Base-by-base conservation (phyloP, 345 rosid species). In the Aquilaria sinensis region DNA sequence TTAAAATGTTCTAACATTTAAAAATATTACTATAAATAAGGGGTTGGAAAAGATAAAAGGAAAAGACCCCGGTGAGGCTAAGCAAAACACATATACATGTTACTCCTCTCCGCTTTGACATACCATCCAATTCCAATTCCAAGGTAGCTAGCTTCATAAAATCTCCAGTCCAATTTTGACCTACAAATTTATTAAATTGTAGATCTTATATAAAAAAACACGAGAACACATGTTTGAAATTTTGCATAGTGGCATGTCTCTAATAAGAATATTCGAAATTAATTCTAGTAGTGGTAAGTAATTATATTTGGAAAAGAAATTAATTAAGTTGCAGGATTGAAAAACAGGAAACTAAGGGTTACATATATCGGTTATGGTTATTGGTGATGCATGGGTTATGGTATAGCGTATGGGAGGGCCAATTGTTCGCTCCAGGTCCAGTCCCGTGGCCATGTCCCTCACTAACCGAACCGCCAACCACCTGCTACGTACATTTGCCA, bases 361-460 rank as follows among this genome's bases (percentile, higher is more conserved):
- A 16, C 0, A 16, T 16, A 16, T 16, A 16, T 16, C 23, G 23
- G 23, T 16, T 16, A 16, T 16, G 8, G 43, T 37, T 37, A 37
- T 37, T 56, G 53, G 57, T 54, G 48, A 16, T 33, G 23, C 23
- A 16, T 16, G 23, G 23, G 23, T 16, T 16, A 16, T 16, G 23
- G 23, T 0, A 16, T 16, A 0, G 23, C 23, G 23, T 0, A 16
- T 16, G 23, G 45, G 63, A 49, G 31, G 47, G 12, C 29, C 34
- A 32, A 1, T 8, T 16, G 31, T 31, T 56, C 23, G 23, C 23
- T 16, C 23, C 23, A 16, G 23, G 23, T 16, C 23, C 23, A 16
- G 23, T 58, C 61, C 32, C 69, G 71, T 74, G 74, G 70, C 45
- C 14, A 12, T 77, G 78, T 74, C 69, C 61, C 78, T 65, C 51